Evolutionary conservation across 768 basidiomycete species (phyloP).

Genomic region (Paxillus rubicundulus): DNA sequence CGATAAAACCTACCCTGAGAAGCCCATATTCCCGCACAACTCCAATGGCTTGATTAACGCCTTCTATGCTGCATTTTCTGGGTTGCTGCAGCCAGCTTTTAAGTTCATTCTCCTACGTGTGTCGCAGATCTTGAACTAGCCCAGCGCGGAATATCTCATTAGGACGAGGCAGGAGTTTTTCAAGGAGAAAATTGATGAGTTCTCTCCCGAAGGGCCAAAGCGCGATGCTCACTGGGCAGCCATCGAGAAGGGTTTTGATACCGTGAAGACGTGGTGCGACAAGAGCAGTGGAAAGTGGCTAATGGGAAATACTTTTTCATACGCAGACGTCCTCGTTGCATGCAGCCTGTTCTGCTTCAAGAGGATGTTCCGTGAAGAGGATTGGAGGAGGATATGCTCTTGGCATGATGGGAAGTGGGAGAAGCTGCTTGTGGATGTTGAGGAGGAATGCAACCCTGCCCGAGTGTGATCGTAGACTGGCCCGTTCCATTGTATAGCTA

Average conservation of each 20-base stretch:
- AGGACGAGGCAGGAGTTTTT: conserved; percentile 31
- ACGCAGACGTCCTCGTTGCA: conserved; percentile 31
- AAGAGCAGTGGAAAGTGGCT: conserved; percentile 26
- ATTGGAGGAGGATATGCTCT: conserved; percentile 25
- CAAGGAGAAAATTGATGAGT: conserved; percentile 38
- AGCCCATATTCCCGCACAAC: conserved; percentile 23
- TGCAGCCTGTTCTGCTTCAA: conserved; percentile 13
- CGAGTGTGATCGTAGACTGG: too few species aligned
- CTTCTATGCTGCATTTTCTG: conserved; percentile 10
- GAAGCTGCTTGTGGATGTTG: conserved; percentile 20
- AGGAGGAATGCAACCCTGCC: conserved; percentile 23
- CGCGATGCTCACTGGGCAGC: conserved; percentile 30
- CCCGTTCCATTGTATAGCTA: too few species aligned
- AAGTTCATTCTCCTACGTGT: conserved; percentile 21
- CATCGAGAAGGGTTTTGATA: conserved; percentile 13
- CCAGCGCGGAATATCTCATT: conserved; percentile 40
- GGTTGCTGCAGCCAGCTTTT: conserved; percentile 1
- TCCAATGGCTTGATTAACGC: conserved; percentile 22
- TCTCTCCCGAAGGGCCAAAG: conserved; percentile 35
- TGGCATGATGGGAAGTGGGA: conserved; percentile 29
- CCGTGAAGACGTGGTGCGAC: conserved; percentile 20
- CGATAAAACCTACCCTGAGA: conserved; percentile 35
- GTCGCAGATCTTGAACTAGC: conserved; percentile 29
- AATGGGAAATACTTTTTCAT: conserved; percentile 30
- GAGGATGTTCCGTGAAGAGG: conserved; percentile 20